Conservation (phyloP, 106 monocot genomes). For the Dendrobium huoshanense region DNA sequence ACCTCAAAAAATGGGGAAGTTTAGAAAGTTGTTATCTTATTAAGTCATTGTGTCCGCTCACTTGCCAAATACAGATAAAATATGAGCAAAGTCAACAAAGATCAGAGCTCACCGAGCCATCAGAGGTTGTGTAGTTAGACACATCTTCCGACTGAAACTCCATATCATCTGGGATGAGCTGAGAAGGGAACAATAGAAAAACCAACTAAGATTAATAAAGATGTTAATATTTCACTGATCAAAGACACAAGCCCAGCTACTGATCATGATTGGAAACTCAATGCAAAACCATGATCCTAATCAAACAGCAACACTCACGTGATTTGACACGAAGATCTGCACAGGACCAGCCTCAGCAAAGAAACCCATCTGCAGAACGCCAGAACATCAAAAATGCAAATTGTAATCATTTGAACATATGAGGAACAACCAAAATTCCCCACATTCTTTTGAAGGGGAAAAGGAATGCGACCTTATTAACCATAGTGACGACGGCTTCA, state of each 20-base stretch:
- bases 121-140: slow-evolving; percentile 91
- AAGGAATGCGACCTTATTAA: slow-evolving; percentile 61
- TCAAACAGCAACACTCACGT: slow-evolving; percentile 39
- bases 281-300: neutral
- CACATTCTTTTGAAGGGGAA: neutral
- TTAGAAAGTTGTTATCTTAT: neutral
- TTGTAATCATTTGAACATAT: neutral
- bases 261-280: neutral
- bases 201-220: neutral
- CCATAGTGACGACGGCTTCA: slow-evolving; percentile 94
- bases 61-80: neutral
- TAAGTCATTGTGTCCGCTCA: neutral
- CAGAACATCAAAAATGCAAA: neutral
- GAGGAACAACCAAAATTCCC: neutral
- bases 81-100: neutral
- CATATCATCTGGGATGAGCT: slow-evolving; percentile 99
- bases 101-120: slow-evolving; percentile 68
- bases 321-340: slow-evolving; percentile 95
- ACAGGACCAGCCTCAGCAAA: slow-evolving; percentile 96
- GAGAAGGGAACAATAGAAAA: neutral
- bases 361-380: slow-evolving; percentile 77
- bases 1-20: neutral
- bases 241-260: neutral
- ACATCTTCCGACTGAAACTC: slow-evolving; percentile 85
- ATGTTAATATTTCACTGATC: neutral